Conservation (phyloP, 352 stramenopile species). For the Pythium phragmiticola region DNA sequence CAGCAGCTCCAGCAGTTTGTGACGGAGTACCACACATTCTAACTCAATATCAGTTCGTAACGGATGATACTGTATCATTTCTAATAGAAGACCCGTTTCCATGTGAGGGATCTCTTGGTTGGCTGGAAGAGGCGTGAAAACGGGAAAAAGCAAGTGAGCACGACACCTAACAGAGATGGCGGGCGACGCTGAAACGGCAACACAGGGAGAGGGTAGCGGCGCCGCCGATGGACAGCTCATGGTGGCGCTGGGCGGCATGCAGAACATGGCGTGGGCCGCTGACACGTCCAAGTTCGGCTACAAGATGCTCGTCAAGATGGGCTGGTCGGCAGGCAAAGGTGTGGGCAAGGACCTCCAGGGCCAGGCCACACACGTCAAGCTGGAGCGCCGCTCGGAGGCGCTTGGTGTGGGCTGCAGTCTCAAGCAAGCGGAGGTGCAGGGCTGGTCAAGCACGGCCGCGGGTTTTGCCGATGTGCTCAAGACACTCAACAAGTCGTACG, state of each 20-base stretch:
- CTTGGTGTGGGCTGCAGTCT: constrained; percentile 91
- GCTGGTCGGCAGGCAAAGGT: constrained; percentile 92
- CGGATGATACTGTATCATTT: neutral
- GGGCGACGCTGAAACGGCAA: constrained; percentile 8
- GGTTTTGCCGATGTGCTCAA: constrained; percentile 86
- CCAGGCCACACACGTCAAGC: constrained; percentile 84
- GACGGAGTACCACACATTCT: constrained; percentile 74
- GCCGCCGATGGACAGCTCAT: constrained; percentile 46
- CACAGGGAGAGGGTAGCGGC: constrained; percentile 1
- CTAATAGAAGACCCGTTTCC: constrained; percentile 14
- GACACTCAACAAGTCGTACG: constrained; percentile 83
- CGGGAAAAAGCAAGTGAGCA: neutral
- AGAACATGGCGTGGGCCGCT: constrained; percentile 87
- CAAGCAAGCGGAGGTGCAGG: constrained; percentile 86
- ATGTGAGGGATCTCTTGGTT: constrained; percentile 14
- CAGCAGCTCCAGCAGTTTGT: constrained; percentile 61
- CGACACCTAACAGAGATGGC: constrained; percentile 8
- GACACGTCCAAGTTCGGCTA: constrained; percentile 93
- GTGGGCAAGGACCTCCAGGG: constrained; percentile 93
- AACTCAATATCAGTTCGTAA: constrained; percentile 25
- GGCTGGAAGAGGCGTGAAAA: constrained; percentile 14
- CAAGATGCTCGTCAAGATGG: constrained; percentile 96
- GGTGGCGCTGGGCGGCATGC: constrained; percentile 79
- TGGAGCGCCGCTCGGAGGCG: constrained; percentile 84
- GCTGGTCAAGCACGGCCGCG: constrained; percentile 76